Percentiles rank a stretch among this genome's conserved stretches.
Conservation (phyloP, 1,284 basidiomycete genomes). For the Ganoderma sinense region DNA sequence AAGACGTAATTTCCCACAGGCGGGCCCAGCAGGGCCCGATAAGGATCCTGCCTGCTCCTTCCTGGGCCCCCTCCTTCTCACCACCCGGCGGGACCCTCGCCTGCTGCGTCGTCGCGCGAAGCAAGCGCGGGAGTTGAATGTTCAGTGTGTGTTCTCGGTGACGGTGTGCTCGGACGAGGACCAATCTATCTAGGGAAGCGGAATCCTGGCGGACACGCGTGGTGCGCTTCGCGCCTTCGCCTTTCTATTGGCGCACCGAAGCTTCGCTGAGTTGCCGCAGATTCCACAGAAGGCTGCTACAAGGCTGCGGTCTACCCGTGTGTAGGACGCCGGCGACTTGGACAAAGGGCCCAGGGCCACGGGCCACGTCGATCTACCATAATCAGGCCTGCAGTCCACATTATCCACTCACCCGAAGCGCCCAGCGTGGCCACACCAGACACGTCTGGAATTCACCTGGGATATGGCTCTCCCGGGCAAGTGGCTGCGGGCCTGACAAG, state of each 20-base stretch:
- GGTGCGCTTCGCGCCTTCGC: constrained; percentile 12
- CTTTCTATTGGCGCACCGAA: constrained; percentile 23
- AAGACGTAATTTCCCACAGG: constrained; percentile 6
- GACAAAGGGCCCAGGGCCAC: constrained; percentile 2
- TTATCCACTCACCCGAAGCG: not conserved
- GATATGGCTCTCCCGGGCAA: not conserved
- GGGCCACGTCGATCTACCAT: constrained; percentile 15
- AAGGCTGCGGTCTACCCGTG: constrained; percentile 1
- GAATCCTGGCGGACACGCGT: constrained; percentile 22
- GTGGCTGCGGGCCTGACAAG: not conserved
- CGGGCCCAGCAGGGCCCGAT: constrained; percentile 6
- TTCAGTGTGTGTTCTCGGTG: not conserved
- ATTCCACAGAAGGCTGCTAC: constrained; percentile 6
- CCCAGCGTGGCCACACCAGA: not conserved
- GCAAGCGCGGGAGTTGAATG: constrained; percentile 3
- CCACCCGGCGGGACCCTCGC: not conserved
- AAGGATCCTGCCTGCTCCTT: not conserved
- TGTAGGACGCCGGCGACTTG: not conserved
- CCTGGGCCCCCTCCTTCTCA: constrained; percentile 1
- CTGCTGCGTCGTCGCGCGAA: not conserved
- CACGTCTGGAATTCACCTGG: not conserved
- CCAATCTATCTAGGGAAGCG: constrained; percentile 4
- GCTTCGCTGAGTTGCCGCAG: constrained; percentile 30
- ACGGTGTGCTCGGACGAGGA: constrained; percentile 5
- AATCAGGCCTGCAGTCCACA: not conserved